These are phyloP conservation scores for Chlorella ohadii DNA, from an alignment of 139 green algal genomes.

Conservation along the genomic window DNA sequence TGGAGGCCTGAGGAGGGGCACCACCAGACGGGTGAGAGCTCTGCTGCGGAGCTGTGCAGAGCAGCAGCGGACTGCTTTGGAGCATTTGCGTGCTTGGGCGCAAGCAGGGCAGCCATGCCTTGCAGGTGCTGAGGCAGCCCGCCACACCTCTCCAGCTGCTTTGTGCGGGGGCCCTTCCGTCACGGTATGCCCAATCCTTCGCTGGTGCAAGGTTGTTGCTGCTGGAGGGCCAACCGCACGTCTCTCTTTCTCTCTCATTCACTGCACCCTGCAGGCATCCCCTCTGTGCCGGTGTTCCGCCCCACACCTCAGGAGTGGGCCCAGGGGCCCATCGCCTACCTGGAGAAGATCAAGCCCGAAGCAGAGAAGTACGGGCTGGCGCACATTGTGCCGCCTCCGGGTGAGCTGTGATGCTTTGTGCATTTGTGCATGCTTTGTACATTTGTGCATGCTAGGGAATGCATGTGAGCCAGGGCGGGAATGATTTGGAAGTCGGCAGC, in stretches of 20 bases:
- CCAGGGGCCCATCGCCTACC: slow-evolving; percentile 83
- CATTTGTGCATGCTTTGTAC: neutral
- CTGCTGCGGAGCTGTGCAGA: neutral
- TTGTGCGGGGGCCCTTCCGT: no score
- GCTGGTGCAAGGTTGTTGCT: no score
- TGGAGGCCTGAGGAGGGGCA: slow-evolving; percentile 37
- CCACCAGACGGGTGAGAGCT: slow-evolving; percentile 24
- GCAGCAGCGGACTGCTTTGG: neutral
- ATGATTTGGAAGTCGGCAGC: no score
- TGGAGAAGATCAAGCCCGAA: slow-evolving; percentile 67
- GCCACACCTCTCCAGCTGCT: no score
- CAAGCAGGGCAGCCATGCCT: no score
- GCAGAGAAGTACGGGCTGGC: slow-evolving; percentile 83
- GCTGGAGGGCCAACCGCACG: no score
- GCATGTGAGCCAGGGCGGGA: no score
- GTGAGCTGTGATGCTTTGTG: neutral
- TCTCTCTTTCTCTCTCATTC: no score
- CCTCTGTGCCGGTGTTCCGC: slow-evolving; percentile 69
- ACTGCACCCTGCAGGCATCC: slow-evolving; percentile 31
- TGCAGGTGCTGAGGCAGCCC: no score
- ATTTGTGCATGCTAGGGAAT: no score
- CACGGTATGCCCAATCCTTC: no score
- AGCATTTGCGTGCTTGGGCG: no score
- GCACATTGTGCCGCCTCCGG: slow-evolving; percentile 86
- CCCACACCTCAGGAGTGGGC: slow-evolving; percentile 84